Evolutionary conservation across 1,284 basidiomycete species (phyloP).

Genomic region (Amylostereum areolatum): DNA sequence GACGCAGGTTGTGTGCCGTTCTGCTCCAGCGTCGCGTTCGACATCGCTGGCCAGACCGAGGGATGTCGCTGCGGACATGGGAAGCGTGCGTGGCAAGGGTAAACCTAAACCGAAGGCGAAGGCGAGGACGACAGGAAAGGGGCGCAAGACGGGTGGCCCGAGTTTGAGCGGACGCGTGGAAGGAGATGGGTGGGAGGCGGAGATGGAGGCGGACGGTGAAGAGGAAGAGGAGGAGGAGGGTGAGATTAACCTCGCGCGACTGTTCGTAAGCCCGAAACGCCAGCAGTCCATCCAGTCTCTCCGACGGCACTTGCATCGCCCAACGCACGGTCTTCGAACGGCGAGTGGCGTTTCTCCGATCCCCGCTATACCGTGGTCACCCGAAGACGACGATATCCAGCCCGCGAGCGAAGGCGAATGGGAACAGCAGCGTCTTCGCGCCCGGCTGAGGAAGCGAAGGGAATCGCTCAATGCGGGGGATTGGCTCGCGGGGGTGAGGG

Average conservation of each 20-base stretch:
- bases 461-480: conserved; percentile 13
- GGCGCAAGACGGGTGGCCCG: conserved; percentile 25
- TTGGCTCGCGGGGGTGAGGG: conserved; percentile 3
- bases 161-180: conserved; percentile 33
- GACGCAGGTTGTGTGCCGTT: conserved; percentile 54
- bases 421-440: neutral
- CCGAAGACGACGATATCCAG: conserved; percentile 3
- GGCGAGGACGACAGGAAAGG: conserved; percentile 14
- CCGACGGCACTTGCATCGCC: conserved; percentile 12
- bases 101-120: conserved; percentile 5
- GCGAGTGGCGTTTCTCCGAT: neutral
- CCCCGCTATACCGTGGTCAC: conserved; percentile 2
- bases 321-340: neutral
- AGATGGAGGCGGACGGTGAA: conserved; percentile 20
- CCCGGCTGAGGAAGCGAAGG: conserved; percentile 5
- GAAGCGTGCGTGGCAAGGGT: conserved; percentile 1
- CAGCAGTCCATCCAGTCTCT: conserved; percentile 40
- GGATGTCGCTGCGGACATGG: conserved; percentile 10
- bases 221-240: conserved; percentile 47
- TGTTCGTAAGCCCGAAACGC: conserved; percentile 65
- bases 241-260: conserved; percentile 57
- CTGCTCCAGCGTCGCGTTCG: conserved; percentile 46
- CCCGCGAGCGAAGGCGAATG: neutral
- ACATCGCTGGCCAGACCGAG: conserved; percentile 20
- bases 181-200: conserved; percentile 30